phyloP scores from a whole-genome alignment of 2,329 filamentous ascomycete species.

The Penicillium verrucosum region DNA sequence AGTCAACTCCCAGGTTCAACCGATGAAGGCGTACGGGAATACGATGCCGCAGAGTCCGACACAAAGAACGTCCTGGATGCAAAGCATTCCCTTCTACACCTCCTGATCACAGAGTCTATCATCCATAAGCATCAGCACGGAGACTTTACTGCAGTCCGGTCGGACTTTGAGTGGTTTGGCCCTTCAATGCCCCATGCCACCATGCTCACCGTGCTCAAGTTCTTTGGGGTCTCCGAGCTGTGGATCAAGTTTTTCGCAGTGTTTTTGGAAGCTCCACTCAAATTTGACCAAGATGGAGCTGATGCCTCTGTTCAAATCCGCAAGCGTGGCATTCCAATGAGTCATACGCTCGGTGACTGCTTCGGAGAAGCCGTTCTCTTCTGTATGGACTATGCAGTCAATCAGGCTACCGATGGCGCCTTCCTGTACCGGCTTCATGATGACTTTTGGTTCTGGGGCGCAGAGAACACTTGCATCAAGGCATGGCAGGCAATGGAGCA shows the following conservation, averaged over 20 bases:
- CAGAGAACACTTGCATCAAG: slow-evolving; percentile 51
- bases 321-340: slow-evolving; percentile 58
- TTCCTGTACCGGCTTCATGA: slow-evolving; percentile 63
- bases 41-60: slow-evolving; percentile 40
- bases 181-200: slow-evolving; percentile 59
- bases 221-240: slow-evolving; percentile 55
- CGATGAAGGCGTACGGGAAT: slow-evolving; percentile 36
- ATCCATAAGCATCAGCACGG: slow-evolving; percentile 49
- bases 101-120: slow-evolving; percentile 55
- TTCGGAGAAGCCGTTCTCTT: slow-evolving; percentile 62
- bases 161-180: slow-evolving; percentile 59
- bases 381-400: slow-evolving; percentile 63
- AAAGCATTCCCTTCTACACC: slow-evolving; percentile 57
- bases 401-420: slow-evolving; percentile 53
- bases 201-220: slow-evolving; percentile 55
- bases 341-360: slow-evolving; percentile 57
- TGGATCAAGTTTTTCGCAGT: slow-evolving; percentile 60
- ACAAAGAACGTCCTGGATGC: slow-evolving; percentile 46
- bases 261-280: slow-evolving; percentile 59
- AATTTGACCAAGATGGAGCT: slow-evolving; percentile 55
- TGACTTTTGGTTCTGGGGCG: slow-evolving; percentile 66
- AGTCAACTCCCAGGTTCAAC: slow-evolving; percentile 51
- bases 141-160: slow-evolving; percentile 54
- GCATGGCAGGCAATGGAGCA: slow-evolving; percentile 59
- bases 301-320: slow-evolving; percentile 45